phyloP scores from a whole-genome alignment of 1,139 yeast genomes.

The Pichia sp. region DNA sequence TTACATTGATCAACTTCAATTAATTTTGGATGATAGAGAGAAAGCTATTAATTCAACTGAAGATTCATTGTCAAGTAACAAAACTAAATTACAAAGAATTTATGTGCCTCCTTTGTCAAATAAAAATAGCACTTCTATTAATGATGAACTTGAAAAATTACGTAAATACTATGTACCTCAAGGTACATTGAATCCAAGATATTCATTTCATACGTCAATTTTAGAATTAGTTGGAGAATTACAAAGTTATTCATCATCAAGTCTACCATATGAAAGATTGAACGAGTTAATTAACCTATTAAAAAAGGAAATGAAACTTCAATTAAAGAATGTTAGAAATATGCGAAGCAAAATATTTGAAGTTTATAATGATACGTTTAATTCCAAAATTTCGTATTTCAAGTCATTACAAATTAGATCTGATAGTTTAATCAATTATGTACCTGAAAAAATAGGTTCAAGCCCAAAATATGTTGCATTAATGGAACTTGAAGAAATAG shows the following conservation, averaged over 20 bases:
- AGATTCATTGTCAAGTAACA: constrained; percentile 14
- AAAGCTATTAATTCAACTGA: constrained; percentile 35
- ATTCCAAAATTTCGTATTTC: constrained; percentile 72
- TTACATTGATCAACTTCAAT: constrained; percentile 55
- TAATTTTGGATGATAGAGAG: constrained; percentile 52
- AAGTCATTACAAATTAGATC: constrained; percentile 80
- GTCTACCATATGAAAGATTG: constrained; percentile 6
- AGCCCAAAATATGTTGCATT: constrained; percentile 22
- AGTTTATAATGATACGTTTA: constrained; percentile 59
- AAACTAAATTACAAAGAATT: constrained; percentile 2
- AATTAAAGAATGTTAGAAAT: constrained; percentile 18
- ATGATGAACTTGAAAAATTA: constrained; percentile 30
- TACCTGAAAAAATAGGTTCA: constrained; percentile 16
- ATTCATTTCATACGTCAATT: constrained; percentile 19
- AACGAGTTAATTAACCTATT: constrained; percentile 8
- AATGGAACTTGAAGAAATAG: constrained; percentile 15
- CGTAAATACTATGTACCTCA: constrained; percentile 32
- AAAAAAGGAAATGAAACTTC: constrained; percentile 21
- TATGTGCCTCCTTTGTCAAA: neutral
- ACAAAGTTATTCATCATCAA: constrained; percentile 1
- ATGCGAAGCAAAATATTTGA: constrained; percentile 39
- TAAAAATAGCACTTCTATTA: neutral
- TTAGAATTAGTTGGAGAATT: constrained; percentile 13
- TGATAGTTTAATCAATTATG: constrained; percentile 54
- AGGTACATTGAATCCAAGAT: constrained; percentile 23